These are phyloP conservation scores for Saccharomyces hybrid DNA, from an alignment of 1,139 yeast species.

Conservation along the genomic window DNA sequence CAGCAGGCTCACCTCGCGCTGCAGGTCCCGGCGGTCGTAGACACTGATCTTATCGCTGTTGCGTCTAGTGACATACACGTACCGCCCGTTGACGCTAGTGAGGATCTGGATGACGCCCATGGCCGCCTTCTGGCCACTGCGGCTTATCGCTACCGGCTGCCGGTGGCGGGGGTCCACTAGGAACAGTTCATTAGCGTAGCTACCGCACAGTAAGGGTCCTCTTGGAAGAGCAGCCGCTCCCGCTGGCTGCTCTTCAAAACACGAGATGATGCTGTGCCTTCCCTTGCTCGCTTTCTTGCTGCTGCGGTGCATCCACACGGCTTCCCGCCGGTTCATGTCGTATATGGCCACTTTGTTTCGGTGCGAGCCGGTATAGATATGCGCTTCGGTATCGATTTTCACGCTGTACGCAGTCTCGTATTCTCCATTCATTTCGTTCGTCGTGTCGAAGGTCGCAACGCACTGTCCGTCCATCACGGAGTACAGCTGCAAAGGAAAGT, in stretches of 20 bases:
- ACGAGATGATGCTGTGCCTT: constrained; percentile 20
- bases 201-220: constrained; percentile 14
- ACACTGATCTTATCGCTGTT: constrained; percentile 18
- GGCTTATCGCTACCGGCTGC: constrained; percentile 1
- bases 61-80: constrained; percentile 23
- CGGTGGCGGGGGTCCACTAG: constrained; percentile 16
- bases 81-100: constrained; percentile 24
- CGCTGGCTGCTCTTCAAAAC: constrained; percentile 17
- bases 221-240: constrained; percentile 2
- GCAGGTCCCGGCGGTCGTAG: constrained; percentile 18
- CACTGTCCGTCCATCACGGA: neutral
- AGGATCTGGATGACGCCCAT: constrained; percentile 24
- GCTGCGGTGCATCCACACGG: constrained; percentile 15
- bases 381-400: constrained; percentile 8
- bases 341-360: constrained; percentile 23
- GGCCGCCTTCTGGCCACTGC: neutral
- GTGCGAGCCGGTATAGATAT: constrained; percentile 22
- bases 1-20: constrained; percentile 12
- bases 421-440: constrained; percentile 18
- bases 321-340: constrained; percentile 17
- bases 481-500: constrained; percentile 21
- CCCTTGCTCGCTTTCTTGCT: constrained; percentile 12
- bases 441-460: constrained; percentile 14
- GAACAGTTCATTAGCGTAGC: constrained; percentile 24
- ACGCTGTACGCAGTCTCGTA: constrained; percentile 21